These are phyloP conservation scores for Wickerhamomyces queroliae DNA, from an alignment of 805 yeast genomes.

Conservation along the genomic window DNA sequence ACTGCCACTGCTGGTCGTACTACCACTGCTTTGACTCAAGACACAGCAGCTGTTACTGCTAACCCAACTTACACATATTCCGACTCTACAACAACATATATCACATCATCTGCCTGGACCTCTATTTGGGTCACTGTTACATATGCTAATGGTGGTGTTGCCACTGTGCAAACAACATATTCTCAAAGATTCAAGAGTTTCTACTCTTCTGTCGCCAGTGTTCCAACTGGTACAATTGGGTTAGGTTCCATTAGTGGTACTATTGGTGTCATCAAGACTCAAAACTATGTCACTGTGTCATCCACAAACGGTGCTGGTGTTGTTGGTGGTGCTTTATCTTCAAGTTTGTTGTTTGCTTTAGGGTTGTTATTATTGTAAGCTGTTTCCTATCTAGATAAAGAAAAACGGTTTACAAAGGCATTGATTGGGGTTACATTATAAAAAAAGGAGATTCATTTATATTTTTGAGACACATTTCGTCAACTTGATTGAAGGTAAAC, in stretches of 20 bases:
- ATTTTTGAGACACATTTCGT: no score
- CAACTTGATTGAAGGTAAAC: no score
- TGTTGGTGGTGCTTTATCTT: slow-evolving; percentile 6
- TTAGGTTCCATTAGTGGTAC: slow-evolving; percentile 68
- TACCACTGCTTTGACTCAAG: slow-evolving; percentile 16
- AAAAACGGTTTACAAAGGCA: no score
- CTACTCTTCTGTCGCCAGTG: slow-evolving; percentile 39
- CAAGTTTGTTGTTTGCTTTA: slow-evolving; percentile 12
- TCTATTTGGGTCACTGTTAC: slow-evolving; percentile 49
- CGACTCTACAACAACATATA: slow-evolving; percentile 23
- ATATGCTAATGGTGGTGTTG: slow-evolving; percentile 37
- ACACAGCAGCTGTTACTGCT: slow-evolving; percentile 5
- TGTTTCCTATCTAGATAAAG: no score
- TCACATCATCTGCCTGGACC: slow-evolving; percentile 25
- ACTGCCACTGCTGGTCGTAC: slow-evolving; percentile 15
- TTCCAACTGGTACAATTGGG: slow-evolving; percentile 67
- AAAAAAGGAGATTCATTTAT: no score
- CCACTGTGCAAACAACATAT: slow-evolving; percentile 43
- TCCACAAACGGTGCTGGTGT: slow-evolving; percentile 9
- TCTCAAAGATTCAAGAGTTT: slow-evolving; percentile 46
- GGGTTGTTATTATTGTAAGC: slow-evolving; percentile 15
- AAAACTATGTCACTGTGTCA: slow-evolving; percentile 31
- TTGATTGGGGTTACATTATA: no score
- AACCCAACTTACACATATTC: slow-evolving; percentile 24
- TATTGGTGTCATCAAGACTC: slow-evolving; percentile 56